Conservation (phyloP, 805 yeast species). For the Barnettozyma populi region DNA sequence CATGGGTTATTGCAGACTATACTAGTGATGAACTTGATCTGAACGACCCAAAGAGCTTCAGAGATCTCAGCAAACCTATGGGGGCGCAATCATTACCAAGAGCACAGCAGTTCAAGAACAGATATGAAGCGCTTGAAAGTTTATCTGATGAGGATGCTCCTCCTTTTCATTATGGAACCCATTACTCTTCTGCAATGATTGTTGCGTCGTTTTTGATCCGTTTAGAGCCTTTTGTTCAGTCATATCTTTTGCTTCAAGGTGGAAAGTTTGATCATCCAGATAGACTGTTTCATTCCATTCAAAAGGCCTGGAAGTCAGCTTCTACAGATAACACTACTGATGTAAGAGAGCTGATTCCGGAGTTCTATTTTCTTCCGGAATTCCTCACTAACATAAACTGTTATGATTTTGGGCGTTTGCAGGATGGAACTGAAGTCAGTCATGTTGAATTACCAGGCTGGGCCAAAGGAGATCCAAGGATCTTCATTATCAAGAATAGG, state of each 20-base stretch:
- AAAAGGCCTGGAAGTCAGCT: conserved; percentile 79
- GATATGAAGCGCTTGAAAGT: conserved; percentile 66
- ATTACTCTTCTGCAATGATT: conserved; percentile 91
- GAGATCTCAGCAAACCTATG: conserved; percentile 86
- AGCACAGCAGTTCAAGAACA: conserved; percentile 57
- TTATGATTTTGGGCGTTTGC: conserved; percentile 66
- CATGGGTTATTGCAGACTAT: conserved; percentile 87
- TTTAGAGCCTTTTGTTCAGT: conserved; percentile 73
- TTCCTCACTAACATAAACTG: conserved; percentile 61
- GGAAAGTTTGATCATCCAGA: conserved; percentile 90
- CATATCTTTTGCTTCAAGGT: conserved; percentile 75
- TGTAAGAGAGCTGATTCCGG: conserved; percentile 84
- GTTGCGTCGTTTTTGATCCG: conserved; percentile 77
- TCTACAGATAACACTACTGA: conserved; percentile 78
- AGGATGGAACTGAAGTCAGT: conserved; percentile 48
- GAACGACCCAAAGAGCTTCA: conserved; percentile 49
- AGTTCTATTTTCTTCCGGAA: conserved; percentile 78
- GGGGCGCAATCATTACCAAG: conserved; percentile 72
- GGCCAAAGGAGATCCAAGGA: conserved; percentile 73
- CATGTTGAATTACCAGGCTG: conserved; percentile 76
- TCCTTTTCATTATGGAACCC: conserved; percentile 90
- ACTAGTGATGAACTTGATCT: conserved; percentile 66
- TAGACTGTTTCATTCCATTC: conserved; percentile 66
- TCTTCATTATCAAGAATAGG: conserved; percentile 69
- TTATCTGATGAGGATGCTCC: conserved; percentile 56